Evolutionary conservation across 208 protist genomes (phyloP), one percentile per base, ranked within the genome.

Genomic region (Acanthamoeba castellanii): DNA sequence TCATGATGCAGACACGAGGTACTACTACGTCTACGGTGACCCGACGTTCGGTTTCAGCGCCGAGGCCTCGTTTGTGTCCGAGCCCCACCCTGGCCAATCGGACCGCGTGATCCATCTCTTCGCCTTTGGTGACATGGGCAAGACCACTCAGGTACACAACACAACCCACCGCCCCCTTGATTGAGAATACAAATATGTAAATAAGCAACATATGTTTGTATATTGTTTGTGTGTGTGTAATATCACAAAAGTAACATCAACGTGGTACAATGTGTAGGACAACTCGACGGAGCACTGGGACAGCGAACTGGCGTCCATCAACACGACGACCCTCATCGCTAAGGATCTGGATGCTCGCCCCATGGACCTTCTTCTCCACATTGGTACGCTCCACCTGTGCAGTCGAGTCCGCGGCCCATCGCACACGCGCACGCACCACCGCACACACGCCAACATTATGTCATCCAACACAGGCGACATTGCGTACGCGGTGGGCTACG

Each of bases 371-470:
- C 20, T 91, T 14, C 84, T 94, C 13, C 95, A 96, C 42, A 92
- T 97, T 81, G 96, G 96, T 97, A 97, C 84, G 96, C 96, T 25
- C 32, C 52, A 50, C 50, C 3, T 6, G 50, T 18, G 50, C 50
- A 6, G 8, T 11, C 1, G 0, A 4, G 47, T 52, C 47, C 11
- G 50, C 13, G 13, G 14, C 50, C 50, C 13, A 55, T 6, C 50
- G 37, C n/a, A n/a, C n/a, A n/a, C n/a, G n/a, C n/a, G n/a, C n/a
- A n/a, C n/a, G n/a, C n/a, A n/a, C n/a, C n/a, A n/a, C n/a, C n/a
- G n/a, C n/a, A n/a, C 37, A 42, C 37, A 42, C 37, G 37, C 37
- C 37, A 42, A 42, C 37, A 42, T 42, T 42, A 3, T 3, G 37
- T 42, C 3, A 4, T 42, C 37, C 37, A 42, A 42, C 37, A 91